Percentiles rank a stretch among this genome's conserved stretches.
Conservation (phyloP, 352 stramenopile species). For the Thalassiosira mediterranea region DNA sequence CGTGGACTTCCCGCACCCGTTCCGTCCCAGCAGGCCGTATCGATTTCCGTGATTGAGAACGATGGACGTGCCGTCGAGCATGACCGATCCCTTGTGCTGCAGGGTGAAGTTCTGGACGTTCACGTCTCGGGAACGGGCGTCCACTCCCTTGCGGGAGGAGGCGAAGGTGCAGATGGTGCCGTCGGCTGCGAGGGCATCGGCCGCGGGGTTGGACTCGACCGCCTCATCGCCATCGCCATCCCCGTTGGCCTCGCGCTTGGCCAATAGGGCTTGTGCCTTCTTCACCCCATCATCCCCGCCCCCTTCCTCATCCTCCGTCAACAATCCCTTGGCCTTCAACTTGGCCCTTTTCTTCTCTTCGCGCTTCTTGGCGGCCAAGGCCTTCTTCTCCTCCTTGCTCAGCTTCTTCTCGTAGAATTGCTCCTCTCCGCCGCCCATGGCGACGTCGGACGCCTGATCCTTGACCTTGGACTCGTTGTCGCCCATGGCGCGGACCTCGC, state of each 20-base stretch:
- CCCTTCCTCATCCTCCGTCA: conserved; percentile 11
- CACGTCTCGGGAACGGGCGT: conserved; percentile 77
- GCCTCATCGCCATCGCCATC: conserved; percentile 13
- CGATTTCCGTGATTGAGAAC: conserved; percentile 97
- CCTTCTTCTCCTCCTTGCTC: conserved; percentile 83
- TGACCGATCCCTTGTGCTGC: conserved; percentile 77
- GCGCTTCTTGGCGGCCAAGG: conserved; percentile 69
- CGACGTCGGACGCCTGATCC: conserved; percentile 55
- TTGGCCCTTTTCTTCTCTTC: conserved; percentile 74
- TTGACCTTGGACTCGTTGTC: conserved; percentile 38
- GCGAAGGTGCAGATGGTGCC: conserved; percentile 84
- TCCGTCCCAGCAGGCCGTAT: conserved; percentile 96
- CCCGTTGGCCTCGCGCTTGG: conserved; percentile 9
- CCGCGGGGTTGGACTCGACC: conserved; percentile 54
- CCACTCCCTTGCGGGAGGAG: conserved; percentile 71
- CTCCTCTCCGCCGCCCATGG: conserved; percentile 81
- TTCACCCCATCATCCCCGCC: conserved; percentile 38
- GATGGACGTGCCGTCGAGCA: conserved; percentile 95
- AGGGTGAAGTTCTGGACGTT: conserved; percentile 84
- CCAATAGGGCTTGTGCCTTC: conserved; percentile 14
- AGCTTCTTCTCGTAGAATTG: conserved; percentile 84
- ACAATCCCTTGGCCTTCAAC: conserved; percentile 38
- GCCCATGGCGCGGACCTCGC: conserved; percentile 42
- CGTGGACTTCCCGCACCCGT: conserved; percentile 94
- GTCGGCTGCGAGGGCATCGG: conserved; percentile 63